Evolutionary conservation across 2,329 filamentous ascomycete species (phyloP).

Genomic region (Apiospora hydei): DNA sequence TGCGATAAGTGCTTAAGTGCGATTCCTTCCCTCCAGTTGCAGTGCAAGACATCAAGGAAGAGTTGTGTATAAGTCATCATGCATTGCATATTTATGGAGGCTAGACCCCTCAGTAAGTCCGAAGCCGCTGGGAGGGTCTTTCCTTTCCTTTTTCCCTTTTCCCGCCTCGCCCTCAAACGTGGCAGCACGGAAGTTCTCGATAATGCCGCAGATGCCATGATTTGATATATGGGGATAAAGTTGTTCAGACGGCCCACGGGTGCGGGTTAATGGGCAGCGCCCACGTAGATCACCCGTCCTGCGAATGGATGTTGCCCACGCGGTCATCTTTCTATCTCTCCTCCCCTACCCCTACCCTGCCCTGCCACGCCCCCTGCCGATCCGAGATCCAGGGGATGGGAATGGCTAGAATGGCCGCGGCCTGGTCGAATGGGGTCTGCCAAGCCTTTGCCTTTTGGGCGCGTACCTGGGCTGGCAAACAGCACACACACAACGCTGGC

Average conservation of each 20-base stretch:
- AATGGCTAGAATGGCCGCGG: not conserved
- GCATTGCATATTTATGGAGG: constrained; percentile 21
- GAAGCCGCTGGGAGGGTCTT: not conserved
- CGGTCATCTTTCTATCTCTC: not conserved
- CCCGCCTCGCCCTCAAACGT: not conserved
- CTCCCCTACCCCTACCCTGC: not conserved
- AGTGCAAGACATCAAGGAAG: not conserved
- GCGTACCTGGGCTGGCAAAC: constrained; percentile 10
- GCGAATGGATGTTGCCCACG: constrained; percentile 9
- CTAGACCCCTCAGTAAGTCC: constrained; percentile 1
- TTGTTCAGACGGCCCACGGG: not conserved
- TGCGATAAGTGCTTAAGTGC: not conserved
- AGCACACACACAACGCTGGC: not conserved
- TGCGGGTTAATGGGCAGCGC: constrained; percentile 2
- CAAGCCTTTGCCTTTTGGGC: not conserved
- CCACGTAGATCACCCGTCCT: constrained; percentile 19
- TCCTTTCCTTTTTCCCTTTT: too few species aligned
- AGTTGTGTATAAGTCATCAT: constrained; percentile 18
- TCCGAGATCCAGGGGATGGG: not conserved
- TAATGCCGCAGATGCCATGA: constrained; percentile 16
- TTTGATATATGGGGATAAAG: constrained; percentile 4
- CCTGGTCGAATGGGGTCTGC: not conserved
- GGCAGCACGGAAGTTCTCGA: not conserved
- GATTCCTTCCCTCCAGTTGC: not conserved
- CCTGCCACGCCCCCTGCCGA: constrained; percentile 4